phyloP scores from a whole-genome alignment of 1,284 basidiomycete species.

The Peniophora sp. region DNA sequence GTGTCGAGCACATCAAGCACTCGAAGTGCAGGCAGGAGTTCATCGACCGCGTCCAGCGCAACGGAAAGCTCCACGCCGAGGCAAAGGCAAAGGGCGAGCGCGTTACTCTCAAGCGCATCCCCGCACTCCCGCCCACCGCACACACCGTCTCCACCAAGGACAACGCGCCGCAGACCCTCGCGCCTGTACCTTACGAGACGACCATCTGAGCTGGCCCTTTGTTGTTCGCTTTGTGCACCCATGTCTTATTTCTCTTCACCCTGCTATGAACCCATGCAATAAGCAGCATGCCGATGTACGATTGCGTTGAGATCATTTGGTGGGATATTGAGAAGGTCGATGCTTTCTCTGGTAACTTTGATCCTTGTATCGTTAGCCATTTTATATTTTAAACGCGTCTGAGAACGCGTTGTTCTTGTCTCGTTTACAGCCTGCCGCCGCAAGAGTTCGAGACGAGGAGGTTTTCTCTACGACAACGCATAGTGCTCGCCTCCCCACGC shows the following conservation, averaged over 20 bases:
- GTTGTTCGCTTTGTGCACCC: slow-evolving; percentile 2
- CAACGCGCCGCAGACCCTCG: slow-evolving; percentile 91
- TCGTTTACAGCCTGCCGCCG: too few species aligned
- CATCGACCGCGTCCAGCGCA: slow-evolving; percentile 91
- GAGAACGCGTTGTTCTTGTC: too few species aligned
- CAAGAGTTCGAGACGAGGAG: too few species aligned
- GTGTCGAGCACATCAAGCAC: slow-evolving; percentile 96
- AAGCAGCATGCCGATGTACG: slow-evolving; percentile 2
- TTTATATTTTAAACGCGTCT: too few species aligned
- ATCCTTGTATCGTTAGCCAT: too few species aligned
- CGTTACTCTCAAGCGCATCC: slow-evolving; percentile 82
- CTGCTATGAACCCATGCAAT: slow-evolving; percentile 7
- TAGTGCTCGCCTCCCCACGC: too few species aligned
- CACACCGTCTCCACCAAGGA: slow-evolving; percentile 67
- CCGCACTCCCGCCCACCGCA: slow-evolving; percentile 77
- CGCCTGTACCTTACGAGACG: slow-evolving; percentile 85
- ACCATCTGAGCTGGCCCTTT: slow-evolving; percentile 51
- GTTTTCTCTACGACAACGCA: too few species aligned
- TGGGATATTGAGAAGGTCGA: too few species aligned
- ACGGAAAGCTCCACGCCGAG: slow-evolving; percentile 79
- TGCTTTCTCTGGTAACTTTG: too few species aligned
- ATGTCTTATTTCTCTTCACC: slow-evolving; percentile 5
- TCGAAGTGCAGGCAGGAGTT: slow-evolving; percentile 99
- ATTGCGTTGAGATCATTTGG: not conserved
- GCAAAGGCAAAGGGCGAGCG: slow-evolving; percentile 88